Conservation (phyloP, 139 green algal genomes). For the Raphidocelis subcapitata region DNA sequence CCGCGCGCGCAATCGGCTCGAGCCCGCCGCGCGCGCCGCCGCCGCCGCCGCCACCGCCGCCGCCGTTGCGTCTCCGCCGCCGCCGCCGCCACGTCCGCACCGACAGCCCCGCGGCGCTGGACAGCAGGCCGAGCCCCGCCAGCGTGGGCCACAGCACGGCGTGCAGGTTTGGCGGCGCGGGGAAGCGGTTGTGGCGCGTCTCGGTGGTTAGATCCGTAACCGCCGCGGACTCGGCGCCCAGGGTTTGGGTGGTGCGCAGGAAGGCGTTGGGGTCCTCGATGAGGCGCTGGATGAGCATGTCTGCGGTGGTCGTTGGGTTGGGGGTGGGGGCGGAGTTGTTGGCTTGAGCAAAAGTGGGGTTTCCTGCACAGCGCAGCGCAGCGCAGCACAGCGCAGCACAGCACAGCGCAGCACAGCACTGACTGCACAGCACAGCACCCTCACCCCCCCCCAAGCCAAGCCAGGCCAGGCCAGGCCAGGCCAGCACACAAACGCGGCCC, state of each 20-base stretch:
- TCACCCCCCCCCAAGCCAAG: neutral
- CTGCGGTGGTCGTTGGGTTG: neutral
- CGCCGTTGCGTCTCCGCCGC: neutral
- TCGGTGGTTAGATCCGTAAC: constrained; percentile 9
- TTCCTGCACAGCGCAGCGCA: neutral
- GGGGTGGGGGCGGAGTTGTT: neutral
- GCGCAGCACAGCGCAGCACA: neutral
- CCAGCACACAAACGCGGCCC: too few species aligned
- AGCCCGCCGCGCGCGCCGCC: too few species aligned
- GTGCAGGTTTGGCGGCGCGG: constrained; percentile 1
- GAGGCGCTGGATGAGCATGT: constrained; percentile 24
- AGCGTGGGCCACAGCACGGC: constrained; percentile 27
- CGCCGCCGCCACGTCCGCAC: neutral
- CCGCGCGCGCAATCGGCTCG: too few species aligned
- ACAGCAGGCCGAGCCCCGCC: neutral
- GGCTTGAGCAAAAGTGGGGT: neutral
- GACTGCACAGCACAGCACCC: neutral
- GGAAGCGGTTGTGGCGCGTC: neutral
- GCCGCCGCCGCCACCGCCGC: constrained; percentile 5
- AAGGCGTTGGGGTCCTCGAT: constrained; percentile 29
- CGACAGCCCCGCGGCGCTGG: neutral
- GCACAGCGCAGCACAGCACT: neutral
- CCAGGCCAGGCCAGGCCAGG: too few species aligned
- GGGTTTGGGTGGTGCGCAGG: constrained; percentile 21
- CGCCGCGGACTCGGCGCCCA: constrained; percentile 19